Percentiles rank a stretch among this genome's conserved stretches.
These are phyloP conservation scores for Boletus subcaerulescens DNA, from an alignment of 768 basidiomycete species.

Conservation along the genomic window DNA sequence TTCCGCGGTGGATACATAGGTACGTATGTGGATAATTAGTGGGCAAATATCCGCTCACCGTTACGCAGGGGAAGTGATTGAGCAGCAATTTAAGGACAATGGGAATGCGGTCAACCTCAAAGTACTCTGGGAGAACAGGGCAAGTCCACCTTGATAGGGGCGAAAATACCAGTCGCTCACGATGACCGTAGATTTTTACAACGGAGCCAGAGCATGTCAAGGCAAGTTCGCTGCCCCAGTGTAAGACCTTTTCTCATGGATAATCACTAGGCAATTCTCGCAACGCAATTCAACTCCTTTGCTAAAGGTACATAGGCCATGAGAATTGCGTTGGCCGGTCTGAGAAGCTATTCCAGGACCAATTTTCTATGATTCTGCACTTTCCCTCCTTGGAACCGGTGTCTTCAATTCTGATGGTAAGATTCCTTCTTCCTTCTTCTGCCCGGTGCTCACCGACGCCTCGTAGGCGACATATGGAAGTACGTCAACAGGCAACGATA, in stretches of 20 bases:
- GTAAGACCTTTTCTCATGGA: background rate
- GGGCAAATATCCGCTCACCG: background rate
- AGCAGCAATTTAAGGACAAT: constrained; percentile 19
- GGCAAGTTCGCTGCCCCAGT: constrained; percentile 10
- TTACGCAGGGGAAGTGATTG: constrained; percentile 28
- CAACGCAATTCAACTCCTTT: constrained; percentile 43
- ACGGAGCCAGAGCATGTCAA: constrained; percentile 49
- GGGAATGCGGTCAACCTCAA: constrained; percentile 34
- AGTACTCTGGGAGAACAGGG: constrained; percentile 39
- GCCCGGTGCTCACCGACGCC: background rate
- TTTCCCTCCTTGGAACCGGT: constrained; percentile 49
- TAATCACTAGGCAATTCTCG: constrained; percentile 36
- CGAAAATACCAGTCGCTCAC: background rate
- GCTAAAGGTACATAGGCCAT: constrained; percentile 34
- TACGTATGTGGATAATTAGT: constrained; percentile 9
- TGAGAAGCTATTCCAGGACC: constrained; percentile 21
- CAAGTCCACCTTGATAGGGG: constrained; percentile 15
- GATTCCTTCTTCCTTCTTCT: background rate
- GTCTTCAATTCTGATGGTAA: constrained; percentile 60
- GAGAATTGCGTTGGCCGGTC: constrained; percentile 12
- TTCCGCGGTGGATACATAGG: constrained; percentile 29
- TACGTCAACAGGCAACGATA: constrained; percentile 17
- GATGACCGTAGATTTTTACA: constrained; percentile 38
- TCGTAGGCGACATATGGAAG: constrained; percentile 57
- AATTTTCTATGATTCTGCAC: constrained; percentile 3